These are phyloP conservation scores for Silybum marianum DNA, from an alignment of 129 eudicot species.

Conservation along the genomic window DNA sequence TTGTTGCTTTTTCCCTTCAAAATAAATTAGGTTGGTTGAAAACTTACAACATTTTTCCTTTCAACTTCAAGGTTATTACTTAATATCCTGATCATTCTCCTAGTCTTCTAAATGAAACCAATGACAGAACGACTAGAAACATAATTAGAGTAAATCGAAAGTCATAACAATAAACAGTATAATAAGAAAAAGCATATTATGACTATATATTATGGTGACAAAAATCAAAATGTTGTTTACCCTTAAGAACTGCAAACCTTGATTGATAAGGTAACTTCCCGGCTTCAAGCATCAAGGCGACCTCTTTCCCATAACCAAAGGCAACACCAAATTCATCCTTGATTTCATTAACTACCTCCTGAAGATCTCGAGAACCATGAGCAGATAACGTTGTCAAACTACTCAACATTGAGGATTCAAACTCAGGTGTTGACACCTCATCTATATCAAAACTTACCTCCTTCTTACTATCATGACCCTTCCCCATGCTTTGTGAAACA, in stretches of 20 bases:
- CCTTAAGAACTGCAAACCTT: constrained; percentile 60
- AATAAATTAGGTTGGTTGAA: background rate
- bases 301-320: constrained; percentile 78
- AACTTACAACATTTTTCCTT: background rate
- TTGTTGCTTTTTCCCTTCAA: background rate
- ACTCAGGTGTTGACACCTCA: constrained; percentile 57
- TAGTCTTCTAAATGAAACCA: background rate
- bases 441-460: constrained; percentile 82
- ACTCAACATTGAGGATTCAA: constrained; percentile 66
- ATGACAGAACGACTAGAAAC: background rate
- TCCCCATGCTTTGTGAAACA: constrained; percentile 51
- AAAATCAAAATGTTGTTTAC: constrained; percentile 38
- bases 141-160: background rate
- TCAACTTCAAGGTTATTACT: background rate
- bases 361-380: constrained; percentile 80
- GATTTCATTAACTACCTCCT: constrained; percentile 83
- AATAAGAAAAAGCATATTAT: constrained; percentile 14
- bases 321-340: constrained; percentile 82
- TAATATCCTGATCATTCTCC: background rate
- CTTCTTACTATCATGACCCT: constrained; percentile 54
- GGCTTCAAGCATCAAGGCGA: constrained; percentile 89
- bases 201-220: constrained; percentile 13
- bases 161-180: background rate
- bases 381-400: constrained; percentile 66
- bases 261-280: constrained; percentile 86